phyloP scores from a whole-genome alignment of 257 asterid genomes.

The Solanum pennellii region DNA sequence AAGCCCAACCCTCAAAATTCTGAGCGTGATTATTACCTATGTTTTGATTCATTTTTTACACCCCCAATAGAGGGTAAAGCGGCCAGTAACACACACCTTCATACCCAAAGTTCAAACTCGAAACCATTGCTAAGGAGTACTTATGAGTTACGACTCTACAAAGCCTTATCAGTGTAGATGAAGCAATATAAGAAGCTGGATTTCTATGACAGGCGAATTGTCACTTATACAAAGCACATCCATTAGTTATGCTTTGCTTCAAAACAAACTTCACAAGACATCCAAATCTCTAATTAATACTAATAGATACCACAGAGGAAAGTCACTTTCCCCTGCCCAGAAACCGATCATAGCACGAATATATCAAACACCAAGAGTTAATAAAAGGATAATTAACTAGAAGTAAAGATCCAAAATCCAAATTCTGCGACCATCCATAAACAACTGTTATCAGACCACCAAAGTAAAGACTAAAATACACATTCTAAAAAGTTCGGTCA shows the following conservation, averaged over 20 bases:
- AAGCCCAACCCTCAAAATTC: no score
- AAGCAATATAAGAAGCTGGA: background rate
- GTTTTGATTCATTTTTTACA: no score
- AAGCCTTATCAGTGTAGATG: background rate
- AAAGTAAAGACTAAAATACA: background rate
- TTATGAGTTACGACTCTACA: background rate
- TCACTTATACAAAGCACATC: background rate
- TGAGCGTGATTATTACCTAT: no score
- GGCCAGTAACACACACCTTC: background rate
- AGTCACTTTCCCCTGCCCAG: background rate
- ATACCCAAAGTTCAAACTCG: no score
- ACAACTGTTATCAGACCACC: background rate
- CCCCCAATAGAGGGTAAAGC: background rate
- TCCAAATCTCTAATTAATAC: background rate
- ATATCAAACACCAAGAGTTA: background rate
- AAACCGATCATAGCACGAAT: background rate
- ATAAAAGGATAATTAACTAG: background rate
- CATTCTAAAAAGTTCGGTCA: background rate
- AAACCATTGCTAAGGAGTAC: background rate
- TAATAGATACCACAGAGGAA: background rate
- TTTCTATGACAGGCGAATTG: background rate
- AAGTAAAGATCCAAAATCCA: background rate
- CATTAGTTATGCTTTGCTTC: background rate
- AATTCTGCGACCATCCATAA: background rate
- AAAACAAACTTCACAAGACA: background rate